These are phyloP conservation scores for Leishmania turanica DNA, from an alignment of 208 protist genomes.

Conservation along the genomic window DNA sequence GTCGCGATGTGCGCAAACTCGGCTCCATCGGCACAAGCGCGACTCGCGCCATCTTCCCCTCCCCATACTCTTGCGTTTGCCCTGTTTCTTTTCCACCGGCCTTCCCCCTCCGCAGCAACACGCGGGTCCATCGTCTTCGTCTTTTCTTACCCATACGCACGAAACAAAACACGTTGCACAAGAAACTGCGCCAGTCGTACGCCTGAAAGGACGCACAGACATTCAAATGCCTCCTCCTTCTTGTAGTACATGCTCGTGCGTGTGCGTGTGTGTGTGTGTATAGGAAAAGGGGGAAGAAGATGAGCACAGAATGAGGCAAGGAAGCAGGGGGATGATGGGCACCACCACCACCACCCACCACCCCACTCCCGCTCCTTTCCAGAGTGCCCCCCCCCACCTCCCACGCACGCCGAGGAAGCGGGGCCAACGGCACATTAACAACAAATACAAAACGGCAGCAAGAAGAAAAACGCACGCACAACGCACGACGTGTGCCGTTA, in stretches of 20 bases:
- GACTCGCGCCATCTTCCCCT: neutral
- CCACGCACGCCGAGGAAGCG: neutral
- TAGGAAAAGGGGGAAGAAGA: neutral
- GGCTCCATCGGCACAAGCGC: neutral
- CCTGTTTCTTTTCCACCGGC: neutral
- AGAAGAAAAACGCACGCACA: no score
- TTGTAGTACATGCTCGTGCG: neutral
- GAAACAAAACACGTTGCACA: neutral
- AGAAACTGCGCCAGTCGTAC: neutral
- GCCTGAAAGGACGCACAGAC: neutral
- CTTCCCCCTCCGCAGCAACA: neutral
- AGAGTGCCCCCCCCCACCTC: neutral
- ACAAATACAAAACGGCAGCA: neutral
- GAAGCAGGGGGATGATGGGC: neutral
- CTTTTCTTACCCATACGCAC: neutral
- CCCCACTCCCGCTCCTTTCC: neutral
- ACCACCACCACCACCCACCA: neutral
- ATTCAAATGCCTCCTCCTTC: neutral
- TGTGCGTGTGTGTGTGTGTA: neutral
- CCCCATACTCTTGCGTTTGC: neutral
- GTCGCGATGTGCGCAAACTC: neutral
- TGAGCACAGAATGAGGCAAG: neutral
- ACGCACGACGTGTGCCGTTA: no score
- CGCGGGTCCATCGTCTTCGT: neutral
- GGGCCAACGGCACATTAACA: neutral